phyloP scores from a whole-genome alignment of 768 basidiomycete species.

The Rhodosporidiobolus odoratus region DNA sequence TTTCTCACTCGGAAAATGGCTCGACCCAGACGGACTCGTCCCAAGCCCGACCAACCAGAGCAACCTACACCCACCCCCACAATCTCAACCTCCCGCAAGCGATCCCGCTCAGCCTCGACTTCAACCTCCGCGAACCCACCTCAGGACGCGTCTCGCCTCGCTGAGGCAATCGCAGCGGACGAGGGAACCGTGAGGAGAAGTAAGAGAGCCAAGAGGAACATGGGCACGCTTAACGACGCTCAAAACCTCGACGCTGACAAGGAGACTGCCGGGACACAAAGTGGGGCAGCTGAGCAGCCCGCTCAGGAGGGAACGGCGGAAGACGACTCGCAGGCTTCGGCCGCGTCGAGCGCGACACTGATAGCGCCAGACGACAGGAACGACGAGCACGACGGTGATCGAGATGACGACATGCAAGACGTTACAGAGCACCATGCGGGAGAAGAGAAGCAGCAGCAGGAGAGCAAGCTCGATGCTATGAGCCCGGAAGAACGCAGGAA shows the following conservation, averaged over 20 bases:
- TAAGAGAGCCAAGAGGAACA: no score
- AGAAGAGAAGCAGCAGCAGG: neutral
- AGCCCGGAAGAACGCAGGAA: constrained; percentile 12
- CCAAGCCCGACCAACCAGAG: neutral
- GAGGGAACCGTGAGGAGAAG: no score
- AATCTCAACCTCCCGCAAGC: neutral
- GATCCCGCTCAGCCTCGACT: neutral
- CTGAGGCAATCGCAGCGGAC: no score
- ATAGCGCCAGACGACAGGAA: neutral
- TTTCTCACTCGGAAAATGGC: neutral
- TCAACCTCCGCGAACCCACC: neutral
- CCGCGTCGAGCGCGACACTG: neutral
- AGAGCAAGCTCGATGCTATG: constrained; percentile 3
- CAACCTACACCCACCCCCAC: neutral
- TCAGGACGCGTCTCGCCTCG: neutral
- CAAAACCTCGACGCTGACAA: neutral
- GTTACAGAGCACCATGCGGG: neutral
- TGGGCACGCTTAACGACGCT: neutral
- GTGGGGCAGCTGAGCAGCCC: neutral
- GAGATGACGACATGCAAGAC: neutral
- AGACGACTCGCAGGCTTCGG: neutral
- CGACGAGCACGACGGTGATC: neutral
- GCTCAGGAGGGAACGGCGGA: neutral
- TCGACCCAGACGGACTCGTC: neutral
- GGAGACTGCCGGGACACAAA: neutral